A percentile compares a stretch with the other conserved stretches of the same genome.
These are phyloP conservation scores for Botrytis cinerea DNA, from an alignment of 2,329 filamentous ascomycete species.

Conservation along the genomic window DNA sequence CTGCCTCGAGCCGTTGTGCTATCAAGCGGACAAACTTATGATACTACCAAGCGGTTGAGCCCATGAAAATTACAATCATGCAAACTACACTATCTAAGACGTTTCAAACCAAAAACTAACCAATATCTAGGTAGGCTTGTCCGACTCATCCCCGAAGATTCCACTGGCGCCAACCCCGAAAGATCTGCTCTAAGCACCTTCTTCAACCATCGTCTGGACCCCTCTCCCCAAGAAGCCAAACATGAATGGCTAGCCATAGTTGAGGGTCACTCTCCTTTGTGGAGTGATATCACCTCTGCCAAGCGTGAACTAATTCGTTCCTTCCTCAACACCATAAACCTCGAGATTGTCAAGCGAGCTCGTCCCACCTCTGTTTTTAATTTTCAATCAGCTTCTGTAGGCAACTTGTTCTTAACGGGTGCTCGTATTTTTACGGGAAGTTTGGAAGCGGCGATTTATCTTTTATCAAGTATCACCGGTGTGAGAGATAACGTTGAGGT, in stretches of 20 bases:
- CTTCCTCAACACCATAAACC: conserved; percentile 73
- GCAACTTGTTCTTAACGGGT: conserved; percentile 80
- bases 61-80: background rate
- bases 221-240: conserved; percentile 61
- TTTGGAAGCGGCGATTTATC: conserved; percentile 89
- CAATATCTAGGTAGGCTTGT: conserved; percentile 71
- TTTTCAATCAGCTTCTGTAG: conserved; percentile 73
- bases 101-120: background rate
- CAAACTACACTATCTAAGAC: background rate
- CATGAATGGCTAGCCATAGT: conserved; percentile 87
- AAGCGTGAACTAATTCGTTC: conserved; percentile 78
- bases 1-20: background rate
- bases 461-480: conserved; percentile 83
- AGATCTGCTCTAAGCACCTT: conserved; percentile 75
- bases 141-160: conserved; percentile 75
- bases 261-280: conserved; percentile 72
- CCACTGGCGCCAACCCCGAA: conserved; percentile 53
- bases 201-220: conserved; percentile 83
- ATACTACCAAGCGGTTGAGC: background rate
- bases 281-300: conserved; percentile 68
- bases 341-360: conserved; percentile 76
- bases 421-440: conserved; percentile 88
- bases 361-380: conserved; percentile 74
- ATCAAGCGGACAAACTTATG: background rate
- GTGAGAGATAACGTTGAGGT: conserved; percentile 76